Base-by-base conservation (phyloP, 768 basidiomycete genomes). In the Hygrophorus russula region DNA sequence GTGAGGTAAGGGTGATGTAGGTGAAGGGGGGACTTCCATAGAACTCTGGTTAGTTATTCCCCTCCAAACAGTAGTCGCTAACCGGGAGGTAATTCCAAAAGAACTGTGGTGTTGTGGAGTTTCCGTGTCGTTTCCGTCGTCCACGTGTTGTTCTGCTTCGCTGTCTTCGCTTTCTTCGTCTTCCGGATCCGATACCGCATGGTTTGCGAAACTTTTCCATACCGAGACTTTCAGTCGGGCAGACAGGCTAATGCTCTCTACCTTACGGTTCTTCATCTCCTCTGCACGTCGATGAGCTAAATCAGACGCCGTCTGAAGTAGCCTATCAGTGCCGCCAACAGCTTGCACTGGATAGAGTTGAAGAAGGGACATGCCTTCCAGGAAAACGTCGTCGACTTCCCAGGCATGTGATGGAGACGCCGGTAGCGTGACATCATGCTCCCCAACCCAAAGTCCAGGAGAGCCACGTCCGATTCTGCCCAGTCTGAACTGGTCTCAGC, bases 41-140 rank as follows among this genome's bases (percentile, higher is more conserved):
- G 80, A 74, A 46, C 70, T 72, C 56, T 80, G 78, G 51, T 84
- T 86, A 2, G 81, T 83, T 50, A 86, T 76, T 3, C 83, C 84
- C 54, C 72, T 70, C 83, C 82, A 86, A 15, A 85, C 70, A n/a
- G 73, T 75, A 45, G 62, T 74, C 7, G 80, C 74, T 11, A 83
- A 55, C 28, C 73, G 67, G 33, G 75, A 67, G 5, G 73, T 70
- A 41, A 79, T 47, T 10, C 70, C 66, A 15, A 65, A 49, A 4
- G 52, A 20, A 29, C 39, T 39, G 4, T 44, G 51, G 41, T 47
- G 50, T 41, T 56, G 40, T 17, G 58, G 60, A 0, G 61, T 67
- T 54, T 74, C 70, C 4, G 71, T 72, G 41, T 70, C 66, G 43
- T 69, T 65, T 13, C 69, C 65, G 5, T 70, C 68, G 14, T 66